These are phyloP conservation scores for Rhipidocladum racemiflorum DNA, from an alignment of 176 grass and related monocot genomes.

Conservation along the genomic window DNA sequence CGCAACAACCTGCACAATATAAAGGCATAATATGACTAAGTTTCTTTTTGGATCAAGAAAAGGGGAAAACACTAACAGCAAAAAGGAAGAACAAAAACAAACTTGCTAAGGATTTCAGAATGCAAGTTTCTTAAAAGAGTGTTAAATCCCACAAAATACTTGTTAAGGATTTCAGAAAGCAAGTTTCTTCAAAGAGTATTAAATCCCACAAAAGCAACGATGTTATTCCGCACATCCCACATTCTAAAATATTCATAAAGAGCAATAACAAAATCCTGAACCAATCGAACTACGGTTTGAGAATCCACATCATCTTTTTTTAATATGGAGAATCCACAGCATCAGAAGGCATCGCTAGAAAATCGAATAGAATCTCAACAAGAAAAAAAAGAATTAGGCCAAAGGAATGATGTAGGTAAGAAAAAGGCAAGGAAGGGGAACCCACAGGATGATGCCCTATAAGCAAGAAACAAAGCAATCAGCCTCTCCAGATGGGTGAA, in stretches of 20 bases:
- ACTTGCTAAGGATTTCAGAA: neutral
- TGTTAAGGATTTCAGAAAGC: no score
- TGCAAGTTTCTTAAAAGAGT: neutral
- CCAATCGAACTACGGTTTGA: no score
- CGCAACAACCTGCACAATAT: constrained; percentile 52
- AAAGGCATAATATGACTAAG: neutral
- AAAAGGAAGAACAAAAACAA: neutral
- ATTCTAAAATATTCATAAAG: neutral
- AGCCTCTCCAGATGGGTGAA: no score
- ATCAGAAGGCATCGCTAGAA: no score
- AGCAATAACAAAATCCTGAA: no score
- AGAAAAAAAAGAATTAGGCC: neutral
- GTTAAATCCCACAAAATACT: no score
- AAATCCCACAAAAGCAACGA: neutral
- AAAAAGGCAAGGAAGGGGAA: constrained; percentile 20
- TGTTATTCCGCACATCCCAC: neutral
- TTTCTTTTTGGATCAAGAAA: neutral
- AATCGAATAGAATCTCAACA: no score
- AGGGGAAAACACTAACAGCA: neutral
- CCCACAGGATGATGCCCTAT: constrained; percentile 64
- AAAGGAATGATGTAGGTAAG: neutral
- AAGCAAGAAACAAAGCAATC: no score
- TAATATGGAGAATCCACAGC: no score
- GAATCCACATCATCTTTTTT: no score
- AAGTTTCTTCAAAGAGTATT: no score